These are phyloP conservation scores for Xerophyta viscosa DNA, from an alignment of 106 monocot species.

Conservation along the genomic window DNA sequence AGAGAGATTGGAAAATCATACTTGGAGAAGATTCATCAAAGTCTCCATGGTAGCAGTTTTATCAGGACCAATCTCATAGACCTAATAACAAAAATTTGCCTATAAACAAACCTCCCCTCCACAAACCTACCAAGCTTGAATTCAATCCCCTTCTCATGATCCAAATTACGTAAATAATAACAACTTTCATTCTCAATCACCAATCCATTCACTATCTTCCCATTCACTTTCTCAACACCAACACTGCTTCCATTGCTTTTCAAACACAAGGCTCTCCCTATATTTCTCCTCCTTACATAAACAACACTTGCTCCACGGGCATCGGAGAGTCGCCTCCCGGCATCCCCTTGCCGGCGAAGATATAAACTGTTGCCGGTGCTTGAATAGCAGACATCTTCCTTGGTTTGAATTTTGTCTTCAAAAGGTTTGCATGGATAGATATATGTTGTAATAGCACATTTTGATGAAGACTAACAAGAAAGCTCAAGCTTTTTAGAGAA, in stretches of 20 bases:
- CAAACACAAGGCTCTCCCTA: neutral
- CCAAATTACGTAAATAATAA: neutral
- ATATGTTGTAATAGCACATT: neutral
- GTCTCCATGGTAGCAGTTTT: slow-evolving; percentile 66
- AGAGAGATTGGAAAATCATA: neutral
- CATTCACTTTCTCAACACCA: slow-evolving; percentile 21
- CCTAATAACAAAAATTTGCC: slow-evolving; percentile 53
- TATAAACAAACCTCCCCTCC: slow-evolving; percentile 38
- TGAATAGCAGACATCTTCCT: neutral
- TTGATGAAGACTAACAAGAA: neutral
- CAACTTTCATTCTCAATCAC: neutral
- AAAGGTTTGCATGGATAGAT: neutral
- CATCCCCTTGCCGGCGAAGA: neutral
- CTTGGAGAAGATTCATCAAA: slow-evolving; percentile 60
- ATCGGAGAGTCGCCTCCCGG: neutral
- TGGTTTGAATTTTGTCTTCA: neutral
- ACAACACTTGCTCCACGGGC: neutral
- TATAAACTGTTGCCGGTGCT: neutral
- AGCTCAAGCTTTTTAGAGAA: neutral
- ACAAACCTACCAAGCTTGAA: slow-evolving; percentile 46
- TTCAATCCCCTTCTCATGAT: slow-evolving; percentile 1
- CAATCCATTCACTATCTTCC: slow-evolving; percentile 29
- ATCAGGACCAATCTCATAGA: slow-evolving; percentile 64
- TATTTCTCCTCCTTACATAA: neutral
- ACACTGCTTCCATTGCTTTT: slow-evolving; percentile 5